Evolutionary conservation across 176 grass and related monocot species (phyloP), one percentile per base, ranked within the genome.

Genomic region (Tuctoria greenei): DNA sequence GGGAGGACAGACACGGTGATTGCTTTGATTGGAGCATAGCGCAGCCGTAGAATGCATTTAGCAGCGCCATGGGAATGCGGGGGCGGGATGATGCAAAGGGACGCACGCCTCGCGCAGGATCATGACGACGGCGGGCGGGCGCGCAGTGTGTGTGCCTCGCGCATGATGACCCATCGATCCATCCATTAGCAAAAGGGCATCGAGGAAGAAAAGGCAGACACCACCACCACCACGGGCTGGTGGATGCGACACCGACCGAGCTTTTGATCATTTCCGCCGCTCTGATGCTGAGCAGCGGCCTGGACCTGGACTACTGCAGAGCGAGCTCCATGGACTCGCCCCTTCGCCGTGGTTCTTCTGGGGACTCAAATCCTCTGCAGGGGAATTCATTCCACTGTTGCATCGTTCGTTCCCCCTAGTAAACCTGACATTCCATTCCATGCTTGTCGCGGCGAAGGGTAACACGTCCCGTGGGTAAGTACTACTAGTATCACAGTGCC

Each of bases 41-140:
- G 40, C 39, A 37, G 49, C 18, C 10, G 8, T 35, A 54, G 69
- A 9, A 2, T 24, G 71, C 54, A 43, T 42, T 73, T 73, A 35
- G 28, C 39, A 42, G 72, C 72, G 9, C 40, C 72, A 46, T 75
- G 73, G 73, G 41, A 62, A 75, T 62, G 73, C 73, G 77, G 35
- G 35, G 76, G 60, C 25, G 76, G 41, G 77, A 79, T 79, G 77
- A 79, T 79, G 77, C 41, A 69, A 75, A 75, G 26, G 1, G 40
- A 17, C 40, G 73, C 73, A 75, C 73, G 73, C 73, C 72, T 74
- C 51, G 47, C 45, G 34, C 38, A 6, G 23, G 51, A 79, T 79
- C 64, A 79, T 79, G 49, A 27, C 47, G 10, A 12, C 36, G n/a
- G 52, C 20, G 10, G 11, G 43, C 43, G 3, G 4, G 38, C 17